Conservation (phyloP, 2,329 filamentous ascomycete genomes). For the Aspergillus unguis region DNA sequence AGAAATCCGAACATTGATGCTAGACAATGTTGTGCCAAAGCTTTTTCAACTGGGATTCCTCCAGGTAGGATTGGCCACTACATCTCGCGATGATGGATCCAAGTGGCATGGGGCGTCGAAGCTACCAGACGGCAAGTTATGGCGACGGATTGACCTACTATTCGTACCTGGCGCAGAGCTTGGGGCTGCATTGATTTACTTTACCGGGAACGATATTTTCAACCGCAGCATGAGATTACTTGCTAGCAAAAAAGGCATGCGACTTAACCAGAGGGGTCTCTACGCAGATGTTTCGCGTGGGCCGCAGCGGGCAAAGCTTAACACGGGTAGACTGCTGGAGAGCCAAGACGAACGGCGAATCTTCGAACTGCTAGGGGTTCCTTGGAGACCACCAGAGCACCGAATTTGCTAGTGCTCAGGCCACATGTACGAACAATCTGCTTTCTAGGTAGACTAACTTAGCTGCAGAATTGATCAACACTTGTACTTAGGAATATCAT, state of each 20-base stretch:
- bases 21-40: slow-evolving; percentile 60
- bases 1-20: slow-evolving; percentile 60
- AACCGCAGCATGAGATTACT: slow-evolving; percentile 80
- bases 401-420: slow-evolving; percentile 60
- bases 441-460: neutral
- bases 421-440: neutral
- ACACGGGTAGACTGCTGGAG: slow-evolving; percentile 17
- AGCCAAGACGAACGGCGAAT: slow-evolving; percentile 20
- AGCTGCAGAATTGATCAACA: neutral
- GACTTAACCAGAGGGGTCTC: slow-evolving; percentile 78
- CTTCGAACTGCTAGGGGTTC: slow-evolving; percentile 19
- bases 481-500: neutral
- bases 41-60: slow-evolving; percentile 65
- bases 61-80: slow-evolving; percentile 63
- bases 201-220: slow-evolving; percentile 93
- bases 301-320: slow-evolving; percentile 16
- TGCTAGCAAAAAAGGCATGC: slow-evolving; percentile 76
- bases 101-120: slow-evolving; percentile 89
- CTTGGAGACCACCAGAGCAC: slow-evolving; percentile 72
- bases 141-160: slow-evolving; percentile 81
- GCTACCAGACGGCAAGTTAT: slow-evolving; percentile 58
- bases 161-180: slow-evolving; percentile 75
- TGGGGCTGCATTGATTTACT: slow-evolving; percentile 87
- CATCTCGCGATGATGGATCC: slow-evolving; percentile 56
- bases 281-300: slow-evolving; percentile 59